phyloP scores from a whole-genome alignment of 257 asterid genomes.

The Nicotiana tomentosiformis region DNA sequence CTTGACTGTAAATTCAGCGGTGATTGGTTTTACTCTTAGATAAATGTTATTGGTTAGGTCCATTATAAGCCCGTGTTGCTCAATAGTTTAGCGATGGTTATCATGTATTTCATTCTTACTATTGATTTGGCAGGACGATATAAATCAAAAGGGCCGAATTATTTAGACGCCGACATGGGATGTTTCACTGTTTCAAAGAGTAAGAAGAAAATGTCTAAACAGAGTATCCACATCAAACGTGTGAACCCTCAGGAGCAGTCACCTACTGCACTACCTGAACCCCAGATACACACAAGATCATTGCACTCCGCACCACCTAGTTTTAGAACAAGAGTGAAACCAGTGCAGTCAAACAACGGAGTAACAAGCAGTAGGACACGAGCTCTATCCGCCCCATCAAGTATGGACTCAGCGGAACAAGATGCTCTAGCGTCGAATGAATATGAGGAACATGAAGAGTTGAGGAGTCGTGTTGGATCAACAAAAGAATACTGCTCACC shows the following conservation, averaged over 20 bases:
- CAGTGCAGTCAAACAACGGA: slow-evolving; percentile 18
- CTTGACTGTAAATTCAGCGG: not conserved
- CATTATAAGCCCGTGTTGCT: not conserved
- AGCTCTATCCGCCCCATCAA: slow-evolving; percentile 75
- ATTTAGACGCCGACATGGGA: slow-evolving; percentile 45
- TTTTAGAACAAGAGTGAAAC: slow-evolving; percentile 61
- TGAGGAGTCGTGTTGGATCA: slow-evolving; percentile 54
- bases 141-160: not conserved
- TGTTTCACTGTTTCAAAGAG: slow-evolving; percentile 69
- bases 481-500: slow-evolving; percentile 57
- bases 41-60: not conserved
- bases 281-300: slow-evolving; percentile 45
- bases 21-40: not conserved
- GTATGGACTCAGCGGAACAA: slow-evolving; percentile 63
- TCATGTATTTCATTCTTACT: not conserved
- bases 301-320: slow-evolving; percentile 91
- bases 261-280: slow-evolving; percentile 76
- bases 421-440: slow-evolving; percentile 45
- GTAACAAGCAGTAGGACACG: slow-evolving; percentile 42
- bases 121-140: not conserved
- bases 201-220: slow-evolving; percentile 62
- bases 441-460: slow-evolving; percentile 62
- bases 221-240: slow-evolving; percentile 34
- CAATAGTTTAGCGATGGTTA: not conserved
- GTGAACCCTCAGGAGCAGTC: slow-evolving; percentile 55